Conservation (phyloP, 257 asterid species). For the Scutellaria minor region DNA sequence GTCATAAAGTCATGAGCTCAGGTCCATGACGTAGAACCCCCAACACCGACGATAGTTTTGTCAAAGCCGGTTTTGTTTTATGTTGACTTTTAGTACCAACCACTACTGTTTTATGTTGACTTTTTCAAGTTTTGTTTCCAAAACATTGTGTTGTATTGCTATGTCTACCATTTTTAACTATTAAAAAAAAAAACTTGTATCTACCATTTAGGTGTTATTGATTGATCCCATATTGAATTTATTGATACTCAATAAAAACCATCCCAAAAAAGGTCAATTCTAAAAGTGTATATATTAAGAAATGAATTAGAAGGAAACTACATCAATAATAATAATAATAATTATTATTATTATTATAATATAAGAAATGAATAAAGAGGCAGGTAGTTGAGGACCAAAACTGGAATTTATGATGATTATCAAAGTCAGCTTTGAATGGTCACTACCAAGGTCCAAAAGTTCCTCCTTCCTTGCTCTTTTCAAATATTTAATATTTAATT, state of each 20-base stretch:
- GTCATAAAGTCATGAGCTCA: conserved; percentile 14
- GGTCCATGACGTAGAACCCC: conserved; percentile 21
- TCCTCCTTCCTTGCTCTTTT: not conserved
- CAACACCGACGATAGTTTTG: conserved; percentile 15
- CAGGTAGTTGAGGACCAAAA: not conserved
- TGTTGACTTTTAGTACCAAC: conserved; percentile 9
- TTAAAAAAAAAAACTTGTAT: too few relatives aligned
- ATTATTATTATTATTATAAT: too few relatives aligned
- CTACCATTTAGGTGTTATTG: too few relatives aligned
- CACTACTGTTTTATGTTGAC: not conserved
- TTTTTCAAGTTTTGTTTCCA: not conserved
- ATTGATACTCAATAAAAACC: too few relatives aligned
- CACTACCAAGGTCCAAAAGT: not conserved
- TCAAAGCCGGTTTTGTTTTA: conserved; percentile 5
- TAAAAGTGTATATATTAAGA: too few relatives aligned
- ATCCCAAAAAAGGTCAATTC: too few relatives aligned
- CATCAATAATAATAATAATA: too few relatives aligned
- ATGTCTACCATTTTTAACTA: too few relatives aligned
- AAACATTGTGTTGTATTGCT: too few relatives aligned
- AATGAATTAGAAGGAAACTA: too few relatives aligned
- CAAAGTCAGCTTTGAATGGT: conserved; percentile 17
- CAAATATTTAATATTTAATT: not conserved
- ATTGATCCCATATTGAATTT: too few relatives aligned
- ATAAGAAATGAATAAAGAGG: too few relatives aligned
- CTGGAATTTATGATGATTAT: not conserved